Evolutionary conservation across 139 green algal species (phyloP).

Genomic region (Chlorella sp.): DNA sequence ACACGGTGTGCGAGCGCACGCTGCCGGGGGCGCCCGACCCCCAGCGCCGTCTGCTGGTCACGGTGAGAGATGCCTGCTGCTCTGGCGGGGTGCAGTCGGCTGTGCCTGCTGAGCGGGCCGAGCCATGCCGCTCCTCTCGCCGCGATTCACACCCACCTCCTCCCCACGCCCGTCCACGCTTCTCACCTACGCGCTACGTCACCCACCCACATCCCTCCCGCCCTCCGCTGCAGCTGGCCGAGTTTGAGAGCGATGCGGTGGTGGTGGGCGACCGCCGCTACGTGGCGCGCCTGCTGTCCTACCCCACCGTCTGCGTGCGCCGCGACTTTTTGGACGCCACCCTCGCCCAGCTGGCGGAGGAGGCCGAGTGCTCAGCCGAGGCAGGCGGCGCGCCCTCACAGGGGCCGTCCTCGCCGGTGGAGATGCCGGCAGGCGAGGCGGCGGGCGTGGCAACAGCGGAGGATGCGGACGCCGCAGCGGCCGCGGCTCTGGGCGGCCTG

Average conservation of each 20-base stretch:
- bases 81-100: not conserved
- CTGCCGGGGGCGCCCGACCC: conserved; percentile 44
- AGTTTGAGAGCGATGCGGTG: conserved; percentile 63
- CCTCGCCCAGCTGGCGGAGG: not conserved
- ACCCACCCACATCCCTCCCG: not conserved
- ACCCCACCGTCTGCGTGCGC: conserved; percentile 55
- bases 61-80: conserved; percentile 33
- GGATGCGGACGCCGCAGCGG: too few species aligned
- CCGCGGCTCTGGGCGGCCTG: too few species aligned
- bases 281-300: conserved; percentile 51
- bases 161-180: not conserved
- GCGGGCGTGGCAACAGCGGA: too few species aligned
- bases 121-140: not conserved
- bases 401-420: too few species aligned
- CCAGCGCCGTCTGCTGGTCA: conserved; percentile 53
- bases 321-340: conserved; percentile 44
- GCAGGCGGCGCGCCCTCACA: too few species aligned
- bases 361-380: too few species aligned
- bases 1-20: conserved; percentile 50
- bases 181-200: too few species aligned
- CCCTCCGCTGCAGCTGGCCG: conserved; percentile 19
- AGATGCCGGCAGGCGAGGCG: too few species aligned
- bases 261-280: conserved; percentile 37
- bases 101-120: not conserved
- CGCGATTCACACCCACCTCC: not conserved